Percentiles rank a stretch among this genome's conserved stretches.
Evolutionary conservation across 352 stramenopile genomes (phyloP).

Genomic region (Phytopythium mirpurense): DNA sequence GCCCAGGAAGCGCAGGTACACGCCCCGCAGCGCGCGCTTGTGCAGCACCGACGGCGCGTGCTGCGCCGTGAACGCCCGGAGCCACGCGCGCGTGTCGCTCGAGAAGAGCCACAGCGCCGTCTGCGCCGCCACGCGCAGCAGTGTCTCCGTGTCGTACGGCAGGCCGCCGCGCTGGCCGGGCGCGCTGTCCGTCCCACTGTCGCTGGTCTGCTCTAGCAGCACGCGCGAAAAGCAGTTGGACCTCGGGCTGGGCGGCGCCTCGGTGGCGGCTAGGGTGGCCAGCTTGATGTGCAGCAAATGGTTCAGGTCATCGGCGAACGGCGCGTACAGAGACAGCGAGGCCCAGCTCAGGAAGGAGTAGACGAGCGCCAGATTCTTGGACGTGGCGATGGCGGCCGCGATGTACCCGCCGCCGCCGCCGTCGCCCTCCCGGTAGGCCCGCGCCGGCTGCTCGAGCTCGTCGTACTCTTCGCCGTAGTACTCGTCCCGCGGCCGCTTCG

Average conservation of each 20-base stretch:
- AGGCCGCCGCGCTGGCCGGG: not conserved
- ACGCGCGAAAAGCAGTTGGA: conserved; percentile 43
- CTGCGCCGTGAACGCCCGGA: conserved; percentile 37
- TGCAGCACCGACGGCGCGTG: conserved; percentile 25
- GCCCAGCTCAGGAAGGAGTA: conserved; percentile 45
- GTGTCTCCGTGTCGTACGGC: conserved; percentile 25
- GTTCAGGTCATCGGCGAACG: conserved; percentile 44
- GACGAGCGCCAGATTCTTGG: conserved; percentile 60
- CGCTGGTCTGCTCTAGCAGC: conserved; percentile 28
- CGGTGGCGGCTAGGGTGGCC: conserved; percentile 4
- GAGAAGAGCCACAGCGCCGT: conserved; percentile 50
- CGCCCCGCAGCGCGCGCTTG: conserved; percentile 37
- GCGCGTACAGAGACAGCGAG: conserved; percentile 32
- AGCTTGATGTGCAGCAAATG: conserved; percentile 34
- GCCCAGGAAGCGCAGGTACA: conserved; percentile 42
- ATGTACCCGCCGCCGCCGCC: not conserved
- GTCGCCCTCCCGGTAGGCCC: not conserved
- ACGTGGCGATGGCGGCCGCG: conserved; percentile 25
- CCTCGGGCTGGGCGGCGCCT: conserved; percentile 20
- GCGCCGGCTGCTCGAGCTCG: conserved; percentile 1
- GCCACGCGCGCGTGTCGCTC: conserved; percentile 30
- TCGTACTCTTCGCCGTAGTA: not conserved
- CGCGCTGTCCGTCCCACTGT: not conserved
- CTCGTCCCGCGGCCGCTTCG: not conserved
- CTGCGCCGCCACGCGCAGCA: conserved; percentile 37